phyloP scores from a whole-genome alignment of 257 asterid genomes.

The Orobanche coerulescens region DNA sequence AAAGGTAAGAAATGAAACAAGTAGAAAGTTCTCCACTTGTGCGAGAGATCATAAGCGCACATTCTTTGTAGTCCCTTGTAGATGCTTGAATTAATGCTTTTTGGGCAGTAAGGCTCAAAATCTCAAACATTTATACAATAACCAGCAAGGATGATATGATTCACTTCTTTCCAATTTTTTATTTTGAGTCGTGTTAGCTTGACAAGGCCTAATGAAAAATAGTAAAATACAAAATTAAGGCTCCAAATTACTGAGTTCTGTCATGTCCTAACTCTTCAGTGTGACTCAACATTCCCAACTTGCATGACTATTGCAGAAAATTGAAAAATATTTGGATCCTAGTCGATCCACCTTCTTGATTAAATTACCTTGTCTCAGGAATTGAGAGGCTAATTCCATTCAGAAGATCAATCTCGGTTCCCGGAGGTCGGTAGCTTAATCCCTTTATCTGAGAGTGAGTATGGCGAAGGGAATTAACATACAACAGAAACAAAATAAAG shows the following conservation, averaged over 20 bases:
- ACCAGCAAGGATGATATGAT: too few species aligned
- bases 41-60: not conserved
- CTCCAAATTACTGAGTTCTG: slow-evolving; percentile 5
- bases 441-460: slow-evolving; percentile 51
- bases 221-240: not conserved
- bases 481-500: slow-evolving; percentile 15
- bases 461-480: not conserved
- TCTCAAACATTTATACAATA: too few species aligned
- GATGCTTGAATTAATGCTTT: too few species aligned
- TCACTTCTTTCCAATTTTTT: too few species aligned
- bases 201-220: not conserved
- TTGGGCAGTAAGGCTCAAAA: too few species aligned
- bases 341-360: not conserved
- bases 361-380: slow-evolving; percentile 61
- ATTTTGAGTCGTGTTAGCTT: not conserved
- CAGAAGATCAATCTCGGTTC: slow-evolving; percentile 70
- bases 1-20: not conserved
- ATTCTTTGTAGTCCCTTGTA: not conserved
- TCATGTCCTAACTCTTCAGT: slow-evolving; percentile 4
- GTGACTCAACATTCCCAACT: slow-evolving; percentile 18
- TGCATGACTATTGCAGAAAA: slow-evolving; percentile 3
- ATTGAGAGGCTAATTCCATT: slow-evolving; percentile 57
- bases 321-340: not conserved
- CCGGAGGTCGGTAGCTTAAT: slow-evolving; percentile 70
- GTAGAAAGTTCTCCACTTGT: not conserved